phyloP scores from a whole-genome alignment of 768 basidiomycete genomes.

The Neoboletus brunneissimus region DNA sequence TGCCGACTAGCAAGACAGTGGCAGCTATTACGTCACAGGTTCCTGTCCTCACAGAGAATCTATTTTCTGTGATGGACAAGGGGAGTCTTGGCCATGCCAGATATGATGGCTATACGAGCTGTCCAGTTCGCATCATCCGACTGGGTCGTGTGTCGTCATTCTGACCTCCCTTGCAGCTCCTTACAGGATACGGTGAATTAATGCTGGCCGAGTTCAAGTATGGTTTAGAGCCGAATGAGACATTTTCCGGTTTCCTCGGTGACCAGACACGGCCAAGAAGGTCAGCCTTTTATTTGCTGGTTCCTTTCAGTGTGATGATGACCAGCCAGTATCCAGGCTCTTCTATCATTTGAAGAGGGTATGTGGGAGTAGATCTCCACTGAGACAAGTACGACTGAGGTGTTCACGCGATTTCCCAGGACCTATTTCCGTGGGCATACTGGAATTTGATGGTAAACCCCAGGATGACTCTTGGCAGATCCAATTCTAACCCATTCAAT shows the following conservation, averaged over 20 bases:
- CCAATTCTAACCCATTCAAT: slow-evolving; percentile 4
- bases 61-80: slow-evolving; percentile 70
- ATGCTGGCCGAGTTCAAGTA: slow-evolving; percentile 96
- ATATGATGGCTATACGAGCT: slow-evolving; percentile 90
- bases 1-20: slow-evolving; percentile 95
- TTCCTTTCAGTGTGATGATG: slow-evolving; percentile 3
- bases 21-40: slow-evolving; percentile 91
- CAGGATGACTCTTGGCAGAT: not conserved
- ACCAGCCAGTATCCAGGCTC: slow-evolving; percentile 37
- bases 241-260: slow-evolving; percentile 63
- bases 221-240: slow-evolving; percentile 82
- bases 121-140: slow-evolving; percentile 57
- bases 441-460: slow-evolving; percentile 67
- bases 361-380: slow-evolving; percentile 1
- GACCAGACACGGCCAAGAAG: slow-evolving; percentile 77
- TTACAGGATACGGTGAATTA: slow-evolving; percentile 78
- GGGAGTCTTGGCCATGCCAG: slow-evolving; percentile 65
- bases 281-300: slow-evolving; percentile 33
- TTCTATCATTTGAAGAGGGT: slow-evolving; percentile 92
- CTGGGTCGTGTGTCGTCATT: not conserved
- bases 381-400: not conserved
- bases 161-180: slow-evolving; percentile 44
- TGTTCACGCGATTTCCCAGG: slow-evolving; percentile 11
- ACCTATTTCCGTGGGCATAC: slow-evolving; percentile 52
- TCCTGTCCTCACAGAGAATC: slow-evolving; percentile 87